Evolutionary conservation across 352 stramenopile genomes (phyloP), one percentile per base, ranked within the genome.

Genomic region (Pythium chondricola): DNA sequence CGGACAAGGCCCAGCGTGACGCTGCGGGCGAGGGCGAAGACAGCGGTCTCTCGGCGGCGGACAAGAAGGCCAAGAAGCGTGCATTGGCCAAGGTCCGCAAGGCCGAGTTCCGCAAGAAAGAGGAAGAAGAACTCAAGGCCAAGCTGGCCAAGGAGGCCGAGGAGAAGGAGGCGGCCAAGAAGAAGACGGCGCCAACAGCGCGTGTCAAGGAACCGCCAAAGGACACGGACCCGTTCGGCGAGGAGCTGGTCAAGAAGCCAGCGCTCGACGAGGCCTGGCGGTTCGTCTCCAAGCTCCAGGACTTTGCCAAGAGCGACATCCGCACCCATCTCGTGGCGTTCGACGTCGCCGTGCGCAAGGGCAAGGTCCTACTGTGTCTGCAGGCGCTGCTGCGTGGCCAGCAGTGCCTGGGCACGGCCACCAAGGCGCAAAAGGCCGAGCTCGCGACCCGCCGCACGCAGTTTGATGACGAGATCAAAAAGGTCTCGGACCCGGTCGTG

Each of bases 1-100:
- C 81, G 6, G 87, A 96, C 45, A 80, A 80, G 27, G 74, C 79
- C 21, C 66, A 60, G 52, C 44, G 58, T 33, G 48, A 73, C 54
- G 61, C 67, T 2, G 58, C 60, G 11, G 53, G 32, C 9, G 74
- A 74, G n/a, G 79, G 83, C 26, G 91, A 87, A 58, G 81, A 82
- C 49, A 74, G 68, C 2, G 71, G 71, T 45, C 87, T 97, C 79
- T 96, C 88, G 27, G 82, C 93, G 4, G 91, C 91, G 0, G 85
- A 97, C 4, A 98, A 97, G 69, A 93, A 95, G 66, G 87, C 85
- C 4, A 93, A 90, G 29, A 33, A 33, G 58, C 76, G 70, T 40
- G 95, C 90, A 37, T 80, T 93, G 38, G 81, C 80, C 9, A 95
- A 95, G 68, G 81, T 79, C 11, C 75, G 80, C 27, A 96, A 95